Evolutionary conservation across 2,329 filamentous ascomycete species (phyloP), one percentile per base, ranked within the genome.

Genomic region (Stachybotrys chlorohalonatus): DNA sequence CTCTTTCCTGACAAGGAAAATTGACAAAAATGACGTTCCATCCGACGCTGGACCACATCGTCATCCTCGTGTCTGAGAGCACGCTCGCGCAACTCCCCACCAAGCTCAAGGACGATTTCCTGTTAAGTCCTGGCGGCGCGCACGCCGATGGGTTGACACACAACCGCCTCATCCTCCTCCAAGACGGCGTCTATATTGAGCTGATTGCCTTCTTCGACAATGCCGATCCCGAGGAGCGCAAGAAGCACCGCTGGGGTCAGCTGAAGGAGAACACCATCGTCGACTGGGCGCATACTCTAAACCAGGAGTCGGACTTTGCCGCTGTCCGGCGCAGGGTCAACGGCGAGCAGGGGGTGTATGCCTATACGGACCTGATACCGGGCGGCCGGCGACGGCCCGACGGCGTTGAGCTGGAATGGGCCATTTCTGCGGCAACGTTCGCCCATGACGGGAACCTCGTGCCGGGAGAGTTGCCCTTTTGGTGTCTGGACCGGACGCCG

Each of bases 141-240:
- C 84, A 87, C 61, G 78, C 81, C 8, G 84, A 84, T 58, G 78
- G 78, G 13, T 72, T 72, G 59, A 87, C 78, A 1, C 78, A 76
- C 57, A 88, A 87, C 68, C 78, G 77, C 48, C 77, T 88, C 16
- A 77, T 87, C 17, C 68, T 85, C 13, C 79, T 89, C 56, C 62
- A 72, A 31, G 84, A 87, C 60, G 85, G 85, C 32, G 78, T 77
- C 24, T 88, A 88, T 68, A 71, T 89, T 53, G 85, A 89, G 63
- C 70, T 87, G 52, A 84, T 87, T 56, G 78, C 82, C 46, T 87
- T 87, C 64, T 70, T 81, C 51, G 65, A 78, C 17, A 75, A 66
- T 9, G 58, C 69, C 31, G 68, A 72, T 17, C 69, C 68, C 0
- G 68, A 71, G 5, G 60, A 67, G 7, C 73, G 77, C 4, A 62